phyloP scores from a whole-genome alignment of 106 monocot species.

The Posidonia australis region DNA sequence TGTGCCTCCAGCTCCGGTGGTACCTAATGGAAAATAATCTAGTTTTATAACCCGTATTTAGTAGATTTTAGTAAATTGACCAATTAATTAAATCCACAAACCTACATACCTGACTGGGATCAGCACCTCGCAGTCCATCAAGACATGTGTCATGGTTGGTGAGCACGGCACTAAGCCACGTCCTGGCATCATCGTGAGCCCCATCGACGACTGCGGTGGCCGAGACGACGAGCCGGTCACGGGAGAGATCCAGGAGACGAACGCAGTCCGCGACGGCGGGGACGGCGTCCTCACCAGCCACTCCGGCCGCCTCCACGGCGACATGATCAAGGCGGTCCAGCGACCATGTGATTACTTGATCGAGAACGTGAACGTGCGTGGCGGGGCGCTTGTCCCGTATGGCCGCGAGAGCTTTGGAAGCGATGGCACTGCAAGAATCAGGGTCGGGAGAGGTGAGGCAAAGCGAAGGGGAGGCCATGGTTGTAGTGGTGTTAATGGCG shows the following conservation, averaged over 20 bases:
- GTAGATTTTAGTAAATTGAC: constrained; percentile 14
- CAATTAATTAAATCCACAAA: not conserved
- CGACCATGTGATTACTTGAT: not conserved
- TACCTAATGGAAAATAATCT: not conserved
- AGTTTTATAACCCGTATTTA: constrained; percentile 17
- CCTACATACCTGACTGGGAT: constrained; percentile 12
- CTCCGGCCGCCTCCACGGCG: not conserved
- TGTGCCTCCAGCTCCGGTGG: constrained; percentile 5
- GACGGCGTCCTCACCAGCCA: not conserved
- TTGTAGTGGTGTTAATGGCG: too few species aligned
- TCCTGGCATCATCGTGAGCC: not conserved
- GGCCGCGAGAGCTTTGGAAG: not conserved
- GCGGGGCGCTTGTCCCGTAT: not conserved
- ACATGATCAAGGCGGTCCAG: not conserved
- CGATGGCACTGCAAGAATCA: not conserved
- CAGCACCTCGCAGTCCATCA: constrained; percentile 37
- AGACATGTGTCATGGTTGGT: constrained; percentile 67
- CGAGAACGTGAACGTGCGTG: not conserved
- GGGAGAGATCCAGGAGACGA: not conserved
- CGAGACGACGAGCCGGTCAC: not conserved
- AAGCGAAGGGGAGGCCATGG: not conserved
- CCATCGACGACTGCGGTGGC: not conserved
- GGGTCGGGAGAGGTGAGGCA: not conserved
- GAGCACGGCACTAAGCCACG: constrained; percentile 39
- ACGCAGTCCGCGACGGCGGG: not conserved